phyloP scores from a whole-genome alignment of 345 rosid genomes.

The Corchorus olitorius region DNA sequence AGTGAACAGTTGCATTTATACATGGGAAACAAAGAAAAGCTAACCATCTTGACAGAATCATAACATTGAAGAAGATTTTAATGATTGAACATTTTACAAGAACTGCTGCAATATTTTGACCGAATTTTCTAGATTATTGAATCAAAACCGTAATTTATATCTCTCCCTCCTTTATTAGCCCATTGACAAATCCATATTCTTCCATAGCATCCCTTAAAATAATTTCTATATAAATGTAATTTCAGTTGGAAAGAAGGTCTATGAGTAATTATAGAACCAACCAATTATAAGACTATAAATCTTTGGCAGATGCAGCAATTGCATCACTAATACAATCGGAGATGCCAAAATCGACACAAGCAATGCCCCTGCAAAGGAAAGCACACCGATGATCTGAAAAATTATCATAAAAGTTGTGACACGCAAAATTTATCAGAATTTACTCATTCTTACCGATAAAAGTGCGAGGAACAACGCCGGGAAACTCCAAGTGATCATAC shows the following conservation, averaged over 20 bases:
- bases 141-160: background rate
- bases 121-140: background rate
- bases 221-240: background rate
- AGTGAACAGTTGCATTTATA: background rate
- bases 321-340: constrained; percentile 50
- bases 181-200: background rate
- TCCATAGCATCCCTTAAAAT: background rate
- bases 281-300: constrained; percentile 73
- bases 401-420: background rate
- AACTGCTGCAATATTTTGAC: background rate
- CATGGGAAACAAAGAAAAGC: background rate
- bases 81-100: background rate
- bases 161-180: background rate
- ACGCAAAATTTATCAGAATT: background rate
- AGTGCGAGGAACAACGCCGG: constrained; percentile 98
- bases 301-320: constrained; percentile 71
- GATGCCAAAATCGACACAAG: constrained; percentile 69
- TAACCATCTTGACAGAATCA: too few species aligned
- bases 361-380: constrained; percentile 62
- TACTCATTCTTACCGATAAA: constrained; percentile 55
- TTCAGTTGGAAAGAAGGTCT: background rate
- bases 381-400: background rate
- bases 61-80: background rate
- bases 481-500: constrained; percentile 98
- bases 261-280: constrained; percentile 23